A percentile compares a stretch with the other conserved stretches of the same genome.
Evolutionary conservation across 768 basidiomycete genomes (phyloP).

Genomic region (Amanita fuliginea): DNA sequence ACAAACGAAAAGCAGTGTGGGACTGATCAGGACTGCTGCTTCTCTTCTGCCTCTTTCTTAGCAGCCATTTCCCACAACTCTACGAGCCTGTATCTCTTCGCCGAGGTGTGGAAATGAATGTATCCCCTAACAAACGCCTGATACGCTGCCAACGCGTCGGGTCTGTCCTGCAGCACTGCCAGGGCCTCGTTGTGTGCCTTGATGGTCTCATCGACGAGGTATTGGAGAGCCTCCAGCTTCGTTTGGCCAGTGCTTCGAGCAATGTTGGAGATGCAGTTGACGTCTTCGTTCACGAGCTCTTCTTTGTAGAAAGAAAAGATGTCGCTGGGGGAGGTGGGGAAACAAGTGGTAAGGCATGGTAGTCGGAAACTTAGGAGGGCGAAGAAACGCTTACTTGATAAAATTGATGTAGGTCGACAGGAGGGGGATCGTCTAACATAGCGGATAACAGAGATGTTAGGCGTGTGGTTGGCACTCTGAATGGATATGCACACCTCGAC

Average conservation of each 20-base stretch:
- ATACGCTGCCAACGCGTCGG: neutral
- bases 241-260: neutral
- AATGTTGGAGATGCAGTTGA: conserved; percentile 4
- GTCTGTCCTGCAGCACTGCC: neutral
- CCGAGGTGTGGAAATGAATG: neutral
- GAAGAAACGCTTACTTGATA: neutral
- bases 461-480: no score
- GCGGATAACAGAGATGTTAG: no score
- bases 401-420: neutral
- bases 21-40: no score
- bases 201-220: neutral
- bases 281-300: neutral
- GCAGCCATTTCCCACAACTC: neutral
- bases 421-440: neutral
- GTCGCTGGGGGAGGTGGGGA: neutral
- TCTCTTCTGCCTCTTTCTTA: neutral
- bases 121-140: neutral
- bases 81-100: neutral
- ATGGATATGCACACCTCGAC: neutral
- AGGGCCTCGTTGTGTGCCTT: neutral
- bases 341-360: no score
- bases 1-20: no score
- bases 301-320: conserved; percentile 5
- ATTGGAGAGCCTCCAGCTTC: neutral
- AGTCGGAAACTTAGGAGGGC: no score